Percentiles rank a stretch among this genome's conserved stretches.
Conservation (phyloP, 2,329 filamentous ascomycete genomes). For the Apiospora phragmitis region DNA sequence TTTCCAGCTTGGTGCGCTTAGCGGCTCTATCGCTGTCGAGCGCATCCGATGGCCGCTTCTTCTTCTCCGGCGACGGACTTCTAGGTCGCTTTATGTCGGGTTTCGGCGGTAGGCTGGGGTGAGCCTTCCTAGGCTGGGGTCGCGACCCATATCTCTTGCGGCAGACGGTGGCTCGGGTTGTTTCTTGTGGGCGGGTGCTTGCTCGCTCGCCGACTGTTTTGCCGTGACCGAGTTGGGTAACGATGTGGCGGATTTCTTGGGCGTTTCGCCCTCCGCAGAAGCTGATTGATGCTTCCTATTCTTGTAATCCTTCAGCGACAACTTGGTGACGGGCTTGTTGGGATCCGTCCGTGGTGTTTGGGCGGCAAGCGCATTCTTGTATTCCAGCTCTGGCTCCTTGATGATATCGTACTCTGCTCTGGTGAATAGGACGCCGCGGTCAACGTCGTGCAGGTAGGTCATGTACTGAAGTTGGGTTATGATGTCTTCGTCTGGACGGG, state of each 20-base stretch:
- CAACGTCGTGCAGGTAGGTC: slow-evolving; percentile 57
- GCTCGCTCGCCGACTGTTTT: slow-evolving; percentile 29
- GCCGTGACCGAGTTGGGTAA: slow-evolving; percentile 18
- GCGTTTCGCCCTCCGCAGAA: slow-evolving; percentile 22
- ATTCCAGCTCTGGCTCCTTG: slow-evolving; percentile 47
- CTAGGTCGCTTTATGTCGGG: slow-evolving; percentile 31
- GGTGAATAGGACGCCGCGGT: slow-evolving; percentile 58
- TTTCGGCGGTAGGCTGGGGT: slow-evolving; percentile 22
- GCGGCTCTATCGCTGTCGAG: slow-evolving; percentile 45
- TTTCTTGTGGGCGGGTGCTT: slow-evolving; percentile 27
- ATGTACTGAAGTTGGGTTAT: slow-evolving; percentile 55
- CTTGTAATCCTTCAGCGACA: slow-evolving; percentile 61
- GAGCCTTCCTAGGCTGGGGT: slow-evolving; percentile 24
- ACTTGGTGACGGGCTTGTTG: slow-evolving; percentile 50
- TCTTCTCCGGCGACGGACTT: slow-evolving; percentile 44
- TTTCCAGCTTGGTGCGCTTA: slow-evolving; percentile 48
- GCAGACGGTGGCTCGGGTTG: slow-evolving; percentile 15
- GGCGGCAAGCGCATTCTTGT: slow-evolving; percentile 31
- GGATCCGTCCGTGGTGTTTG: slow-evolving; percentile 25
- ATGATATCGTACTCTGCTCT: slow-evolving; percentile 59
- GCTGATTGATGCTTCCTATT: slow-evolving; percentile 44
- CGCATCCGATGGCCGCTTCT: slow-evolving; percentile 46
- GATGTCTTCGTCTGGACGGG: slow-evolving; percentile 49
- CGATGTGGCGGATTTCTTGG: slow-evolving; percentile 17
- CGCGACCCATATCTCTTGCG: slow-evolving; percentile 26